Conservation (phyloP, 2,329 filamentous ascomycete species). For the Colletotrichum tropicale region DNA sequence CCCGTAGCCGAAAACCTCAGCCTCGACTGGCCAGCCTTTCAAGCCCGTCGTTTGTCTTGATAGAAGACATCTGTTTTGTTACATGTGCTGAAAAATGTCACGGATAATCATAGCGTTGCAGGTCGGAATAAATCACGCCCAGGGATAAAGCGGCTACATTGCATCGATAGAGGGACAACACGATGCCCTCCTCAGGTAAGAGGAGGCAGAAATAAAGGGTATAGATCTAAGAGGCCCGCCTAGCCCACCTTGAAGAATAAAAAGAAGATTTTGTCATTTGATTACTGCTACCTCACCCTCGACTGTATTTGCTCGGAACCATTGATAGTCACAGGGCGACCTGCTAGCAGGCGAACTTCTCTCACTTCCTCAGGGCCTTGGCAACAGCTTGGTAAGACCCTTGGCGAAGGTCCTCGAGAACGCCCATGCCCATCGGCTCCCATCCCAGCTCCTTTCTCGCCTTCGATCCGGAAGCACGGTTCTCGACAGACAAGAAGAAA, state of each 20-base stretch:
- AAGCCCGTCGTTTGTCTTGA: not conserved
- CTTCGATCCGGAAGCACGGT: conserved; percentile 37
- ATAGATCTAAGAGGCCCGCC: not conserved
- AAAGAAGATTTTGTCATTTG: not conserved
- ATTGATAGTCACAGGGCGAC: not conserved
- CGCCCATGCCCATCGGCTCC: conserved; percentile 33
- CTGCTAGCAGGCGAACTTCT: not conserved
- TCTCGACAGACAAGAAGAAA: conserved; percentile 35
- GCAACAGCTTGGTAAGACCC: conserved; percentile 30
- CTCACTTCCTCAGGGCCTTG: conserved; percentile 6
- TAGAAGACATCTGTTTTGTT: not conserved
- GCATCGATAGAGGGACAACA: not conserved
- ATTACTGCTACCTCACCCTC: not conserved
- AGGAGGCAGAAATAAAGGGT: not conserved
- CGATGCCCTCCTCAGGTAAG: not conserved
- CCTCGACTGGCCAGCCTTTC: not conserved
- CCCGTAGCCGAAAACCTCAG: not conserved
- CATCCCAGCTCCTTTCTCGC: conserved; percentile 42
- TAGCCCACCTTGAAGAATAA: not conserved
- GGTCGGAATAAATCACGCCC: not conserved
- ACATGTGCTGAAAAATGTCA: not conserved
- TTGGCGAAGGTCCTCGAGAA: conserved; percentile 36
- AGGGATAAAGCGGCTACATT: not conserved
- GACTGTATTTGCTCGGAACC: not conserved
- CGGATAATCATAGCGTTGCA: conserved; percentile 9